These are phyloP conservation scores for Coprinopsis strossmayeri DNA, from an alignment of 768 basidiomycete genomes.

Conservation along the genomic window DNA sequence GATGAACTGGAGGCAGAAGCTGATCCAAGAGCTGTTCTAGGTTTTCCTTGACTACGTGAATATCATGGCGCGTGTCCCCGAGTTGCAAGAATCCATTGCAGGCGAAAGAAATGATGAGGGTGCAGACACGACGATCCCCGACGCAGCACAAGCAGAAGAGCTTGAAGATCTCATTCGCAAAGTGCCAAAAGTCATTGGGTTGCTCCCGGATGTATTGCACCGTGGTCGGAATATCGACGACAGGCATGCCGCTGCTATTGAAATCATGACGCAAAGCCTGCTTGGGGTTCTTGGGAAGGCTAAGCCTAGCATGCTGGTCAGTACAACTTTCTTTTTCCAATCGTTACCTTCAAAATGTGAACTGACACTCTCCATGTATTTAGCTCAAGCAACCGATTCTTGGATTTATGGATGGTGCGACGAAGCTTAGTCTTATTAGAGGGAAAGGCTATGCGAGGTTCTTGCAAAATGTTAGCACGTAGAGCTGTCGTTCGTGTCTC, in stretches of 20 bases:
- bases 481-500: neutral
- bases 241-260: constrained; percentile 64
- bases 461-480: constrained; percentile 44
- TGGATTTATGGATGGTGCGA: constrained; percentile 44
- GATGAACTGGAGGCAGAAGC: constrained; percentile 2
- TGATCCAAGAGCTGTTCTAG: constrained; percentile 28
- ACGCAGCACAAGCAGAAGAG: constrained; percentile 35
- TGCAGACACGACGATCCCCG: constrained; percentile 28
- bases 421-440: constrained; percentile 57
- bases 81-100: constrained; percentile 36
- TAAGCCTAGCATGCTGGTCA: constrained; percentile 54
- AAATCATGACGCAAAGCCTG: constrained; percentile 66
- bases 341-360: neutral
- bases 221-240: constrained; percentile 44
- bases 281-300: constrained; percentile 52
- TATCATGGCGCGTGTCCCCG: constrained; percentile 53
- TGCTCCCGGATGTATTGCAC: constrained; percentile 61
- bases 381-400: constrained; percentile 23
- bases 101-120: constrained; percentile 25
- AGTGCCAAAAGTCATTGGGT: constrained; percentile 58
- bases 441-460: constrained; percentile 61
- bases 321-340: constrained; percentile 25
- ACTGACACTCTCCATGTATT: constrained; percentile 1
- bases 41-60: constrained; percentile 68
- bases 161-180: constrained; percentile 54